phyloP scores from a whole-genome alignment of 1,284 basidiomycete species.

The Spongiforma sp. region DNA sequence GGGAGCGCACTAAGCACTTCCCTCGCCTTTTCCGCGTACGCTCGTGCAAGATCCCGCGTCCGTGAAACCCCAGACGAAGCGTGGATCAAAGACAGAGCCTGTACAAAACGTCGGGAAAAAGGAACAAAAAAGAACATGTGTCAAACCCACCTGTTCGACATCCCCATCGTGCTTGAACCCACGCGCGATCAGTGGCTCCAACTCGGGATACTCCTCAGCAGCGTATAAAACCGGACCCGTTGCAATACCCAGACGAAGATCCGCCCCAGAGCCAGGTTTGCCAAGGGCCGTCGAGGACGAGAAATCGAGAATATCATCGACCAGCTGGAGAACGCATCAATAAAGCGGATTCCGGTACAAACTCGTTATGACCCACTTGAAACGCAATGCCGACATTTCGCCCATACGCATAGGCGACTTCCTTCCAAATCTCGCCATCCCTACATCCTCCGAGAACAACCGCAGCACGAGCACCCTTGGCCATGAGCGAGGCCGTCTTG shows the following conservation, averaged over 20 bases:
- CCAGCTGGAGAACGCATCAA: constrained; percentile 60
- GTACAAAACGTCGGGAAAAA: constrained; percentile 3
- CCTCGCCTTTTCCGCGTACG: constrained; percentile 82
- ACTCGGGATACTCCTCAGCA: constrained; percentile 86
- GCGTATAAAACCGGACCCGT: constrained; percentile 96
- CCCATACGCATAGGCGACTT: constrained; percentile 93
- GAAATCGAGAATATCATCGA: constrained; percentile 93
- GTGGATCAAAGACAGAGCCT: constrained; percentile 81
- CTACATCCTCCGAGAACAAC: constrained; percentile 90
- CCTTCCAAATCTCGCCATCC: constrained; percentile 86
- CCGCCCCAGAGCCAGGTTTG: constrained; percentile 83
- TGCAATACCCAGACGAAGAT: constrained; percentile 86
- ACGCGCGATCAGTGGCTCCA: constrained; percentile 84
- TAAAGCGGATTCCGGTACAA: too few species aligned
- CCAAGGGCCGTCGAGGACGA: constrained; percentile 73
- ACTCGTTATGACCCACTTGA: constrained; percentile 66
- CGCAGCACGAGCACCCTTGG: constrained; percentile 89
- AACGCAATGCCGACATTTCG: constrained; percentile 93
- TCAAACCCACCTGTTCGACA: constrained; percentile 71
- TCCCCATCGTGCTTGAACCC: constrained; percentile 87
- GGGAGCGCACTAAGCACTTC: constrained; percentile 78
- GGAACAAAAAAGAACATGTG: background rate
- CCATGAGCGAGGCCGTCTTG: constrained; percentile 96
- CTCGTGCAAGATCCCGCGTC: constrained; percentile 78
- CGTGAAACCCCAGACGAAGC: constrained; percentile 80